A percentile compares a stretch with the other conserved stretches of the same genome.
phyloP scores from a whole-genome alignment of 2,329 filamentous ascomycete genomes.

The Ceratocystis cubensis region DNA sequence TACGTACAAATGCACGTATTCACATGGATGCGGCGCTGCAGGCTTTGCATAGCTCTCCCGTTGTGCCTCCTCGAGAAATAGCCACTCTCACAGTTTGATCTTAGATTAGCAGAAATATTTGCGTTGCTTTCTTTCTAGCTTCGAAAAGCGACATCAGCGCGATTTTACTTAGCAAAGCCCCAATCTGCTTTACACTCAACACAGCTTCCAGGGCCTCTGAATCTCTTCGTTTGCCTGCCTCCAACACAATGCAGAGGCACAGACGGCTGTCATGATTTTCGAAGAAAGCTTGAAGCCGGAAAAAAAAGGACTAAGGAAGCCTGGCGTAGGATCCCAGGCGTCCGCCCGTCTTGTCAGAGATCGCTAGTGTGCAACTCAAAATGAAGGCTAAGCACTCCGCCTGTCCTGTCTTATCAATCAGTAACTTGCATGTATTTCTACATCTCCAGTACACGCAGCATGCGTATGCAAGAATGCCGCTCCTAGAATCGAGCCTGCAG shows the following conservation, averaged over 20 bases:
- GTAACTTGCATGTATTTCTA: neutral
- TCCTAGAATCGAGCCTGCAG: neutral
- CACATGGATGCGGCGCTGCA: too few species aligned
- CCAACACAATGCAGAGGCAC: neutral
- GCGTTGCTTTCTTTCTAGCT: too few species aligned
- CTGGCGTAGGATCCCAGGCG: neutral
- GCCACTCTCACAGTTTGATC: too few species aligned
- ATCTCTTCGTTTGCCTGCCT: neutral
- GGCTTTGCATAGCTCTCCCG: too few species aligned
- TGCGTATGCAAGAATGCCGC: neutral
- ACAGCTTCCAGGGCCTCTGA: too few species aligned
- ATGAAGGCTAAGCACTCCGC: neutral
- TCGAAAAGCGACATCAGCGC: too few species aligned
- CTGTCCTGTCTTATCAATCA: slow-evolving; percentile 5
- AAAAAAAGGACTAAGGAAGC: slow-evolving; percentile 2
- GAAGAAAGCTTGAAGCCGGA: neutral
- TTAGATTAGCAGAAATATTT: too few species aligned
- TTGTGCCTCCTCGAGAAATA: too few species aligned
- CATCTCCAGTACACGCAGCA: too few species aligned
- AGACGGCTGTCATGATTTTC: neutral
- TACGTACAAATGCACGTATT: too few species aligned
- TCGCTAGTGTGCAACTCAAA: slow-evolving; percentile 7
- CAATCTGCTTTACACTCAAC: too few species aligned
- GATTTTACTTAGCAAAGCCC: too few species aligned
- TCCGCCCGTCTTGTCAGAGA: slow-evolving; percentile 5